Conservation (phyloP, 495 filamentous ascomycete species). For the Aspergillus sparsus region DNA sequence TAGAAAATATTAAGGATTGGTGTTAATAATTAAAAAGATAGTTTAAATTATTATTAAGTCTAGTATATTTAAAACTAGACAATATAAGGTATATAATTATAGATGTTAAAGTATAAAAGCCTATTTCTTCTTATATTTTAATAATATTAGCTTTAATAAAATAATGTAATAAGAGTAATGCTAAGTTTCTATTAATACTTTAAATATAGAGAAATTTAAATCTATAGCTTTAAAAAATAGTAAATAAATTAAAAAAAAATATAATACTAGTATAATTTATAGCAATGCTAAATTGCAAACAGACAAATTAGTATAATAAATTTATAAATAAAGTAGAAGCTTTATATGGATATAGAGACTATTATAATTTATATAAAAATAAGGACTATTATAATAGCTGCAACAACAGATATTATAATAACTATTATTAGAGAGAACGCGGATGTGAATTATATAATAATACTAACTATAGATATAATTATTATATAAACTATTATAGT, state of each 20-base stretch:
- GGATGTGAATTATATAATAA: too few relatives aligned
- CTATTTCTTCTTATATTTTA: neutral
- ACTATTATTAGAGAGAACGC: too few relatives aligned
- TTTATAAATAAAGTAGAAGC: too few relatives aligned
- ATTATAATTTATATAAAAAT: too few relatives aligned
- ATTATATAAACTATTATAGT: too few relatives aligned
- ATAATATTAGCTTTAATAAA: neutral
- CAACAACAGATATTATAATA: too few relatives aligned
- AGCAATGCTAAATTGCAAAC: too few relatives aligned
- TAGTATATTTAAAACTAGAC: neutral
- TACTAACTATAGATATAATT: too few relatives aligned
- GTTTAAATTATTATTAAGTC: neutral
- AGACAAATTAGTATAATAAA: too few relatives aligned
- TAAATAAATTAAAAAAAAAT: neutral
- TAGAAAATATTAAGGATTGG: neutral
- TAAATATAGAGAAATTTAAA: constrained; percentile 4
- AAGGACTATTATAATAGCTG: too few relatives aligned
- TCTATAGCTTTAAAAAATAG: neutral
- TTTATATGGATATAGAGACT: too few relatives aligned
- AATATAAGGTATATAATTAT: neutral
- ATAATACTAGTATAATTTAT: neutral
- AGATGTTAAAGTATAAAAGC: neutral
- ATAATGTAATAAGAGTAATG: neutral
- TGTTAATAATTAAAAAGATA: neutral
- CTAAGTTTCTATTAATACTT: neutral